These are phyloP conservation scores for Dendrobium nobile DNA, from an alignment of 106 monocot genomes.

Conservation along the genomic window DNA sequence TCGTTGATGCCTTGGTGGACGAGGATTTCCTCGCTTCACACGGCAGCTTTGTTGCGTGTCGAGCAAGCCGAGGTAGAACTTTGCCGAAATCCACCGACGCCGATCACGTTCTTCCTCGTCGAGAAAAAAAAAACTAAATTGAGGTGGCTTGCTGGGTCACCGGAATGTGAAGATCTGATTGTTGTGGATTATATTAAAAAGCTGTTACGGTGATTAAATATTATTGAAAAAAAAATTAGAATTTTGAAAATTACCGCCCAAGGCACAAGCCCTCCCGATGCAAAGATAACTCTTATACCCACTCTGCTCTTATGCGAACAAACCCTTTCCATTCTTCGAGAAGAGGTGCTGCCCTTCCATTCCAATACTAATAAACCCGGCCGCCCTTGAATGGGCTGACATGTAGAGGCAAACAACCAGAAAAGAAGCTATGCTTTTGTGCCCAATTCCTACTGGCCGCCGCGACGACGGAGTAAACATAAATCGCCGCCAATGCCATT, in stretches of 20 bases:
- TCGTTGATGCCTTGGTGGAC: conserved; percentile 58
- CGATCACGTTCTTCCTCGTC: conserved; percentile 48
- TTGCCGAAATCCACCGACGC: conserved; percentile 68
- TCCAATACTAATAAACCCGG: conserved; percentile 14
- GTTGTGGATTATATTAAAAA: not conserved
- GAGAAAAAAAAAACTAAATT: too few species aligned
- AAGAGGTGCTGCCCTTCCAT: conserved; percentile 15
- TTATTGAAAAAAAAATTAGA: not conserved
- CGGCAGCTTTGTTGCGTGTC: conserved; percentile 42
- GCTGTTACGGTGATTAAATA: not conserved
- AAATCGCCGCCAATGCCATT: conserved; percentile 8
- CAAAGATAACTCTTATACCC: conserved; percentile 17
- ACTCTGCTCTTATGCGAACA: conserved; percentile 30
- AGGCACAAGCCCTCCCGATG: conserved; percentile 22
- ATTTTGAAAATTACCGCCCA: conserved; percentile 22
- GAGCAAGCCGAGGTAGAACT: conserved; percentile 37
- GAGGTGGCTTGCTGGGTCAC: conserved; percentile 43
- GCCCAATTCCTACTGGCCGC: conserved; percentile 12
- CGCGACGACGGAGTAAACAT: conserved; percentile 19
- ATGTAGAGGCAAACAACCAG: conserved; percentile 25
- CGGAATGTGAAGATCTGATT: conserved; percentile 23
- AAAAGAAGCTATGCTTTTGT: conserved; percentile 28
- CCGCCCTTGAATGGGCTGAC: not conserved
- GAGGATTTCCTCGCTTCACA: conserved; percentile 59
- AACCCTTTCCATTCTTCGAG: not conserved